A percentile compares a stretch with the other conserved stretches of the same genome.
phyloP scores from a whole-genome alignment of 495 filamentous ascomycete genomes.

The Penicillium subrubescens region DNA sequence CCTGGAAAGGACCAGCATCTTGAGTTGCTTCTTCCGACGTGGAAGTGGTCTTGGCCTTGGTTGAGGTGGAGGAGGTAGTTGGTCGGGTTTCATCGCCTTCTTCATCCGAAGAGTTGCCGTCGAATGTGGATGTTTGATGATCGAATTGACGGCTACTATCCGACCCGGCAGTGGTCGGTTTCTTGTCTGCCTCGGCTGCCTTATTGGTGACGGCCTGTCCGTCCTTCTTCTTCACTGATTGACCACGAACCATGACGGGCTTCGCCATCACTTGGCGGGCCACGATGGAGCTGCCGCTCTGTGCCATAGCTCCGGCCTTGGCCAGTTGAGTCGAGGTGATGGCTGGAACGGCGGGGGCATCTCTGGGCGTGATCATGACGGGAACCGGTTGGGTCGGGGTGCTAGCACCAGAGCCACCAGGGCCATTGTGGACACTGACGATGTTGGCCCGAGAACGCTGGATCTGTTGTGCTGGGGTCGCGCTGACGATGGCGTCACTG shows the following conservation, averaged over 20 bases:
- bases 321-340: slow-evolving; percentile 52
- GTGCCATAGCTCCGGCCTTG: slow-evolving; percentile 42
- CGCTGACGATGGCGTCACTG: slow-evolving; percentile 79
- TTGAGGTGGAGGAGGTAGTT: slow-evolving; percentile 22
- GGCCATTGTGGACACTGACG: slow-evolving; percentile 74
- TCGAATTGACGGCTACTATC: slow-evolving; percentile 22
- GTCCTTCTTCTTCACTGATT: slow-evolving; percentile 38
- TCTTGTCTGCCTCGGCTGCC: slow-evolving; percentile 1
- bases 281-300: slow-evolving; percentile 44
- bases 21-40: slow-evolving; percentile 30
- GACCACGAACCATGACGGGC: slow-evolving; percentile 47
- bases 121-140: slow-evolving; percentile 37
- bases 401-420: slow-evolving; percentile 26
- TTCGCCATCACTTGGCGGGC: slow-evolving; percentile 47
- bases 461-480: slow-evolving; percentile 80
- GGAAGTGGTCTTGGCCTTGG: slow-evolving; percentile 15
- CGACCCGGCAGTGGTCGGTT: slow-evolving; percentile 18
- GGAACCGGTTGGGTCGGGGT: slow-evolving; percentile 15
- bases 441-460: slow-evolving; percentile 84
- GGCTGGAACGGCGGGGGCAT: slow-evolving; percentile 54
- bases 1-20: slow-evolving; percentile 59
- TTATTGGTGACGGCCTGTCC: not conserved
- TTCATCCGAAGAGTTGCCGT: slow-evolving; percentile 44
- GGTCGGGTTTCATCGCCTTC: slow-evolving; percentile 25
- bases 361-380: slow-evolving; percentile 38